A percentile compares a stretch with the other conserved stretches of the same genome.
Evolutionary conservation across 2,329 filamentous ascomycete species (phyloP).

Genomic region (Dryadomyces quercus-mongolicae): DNA sequence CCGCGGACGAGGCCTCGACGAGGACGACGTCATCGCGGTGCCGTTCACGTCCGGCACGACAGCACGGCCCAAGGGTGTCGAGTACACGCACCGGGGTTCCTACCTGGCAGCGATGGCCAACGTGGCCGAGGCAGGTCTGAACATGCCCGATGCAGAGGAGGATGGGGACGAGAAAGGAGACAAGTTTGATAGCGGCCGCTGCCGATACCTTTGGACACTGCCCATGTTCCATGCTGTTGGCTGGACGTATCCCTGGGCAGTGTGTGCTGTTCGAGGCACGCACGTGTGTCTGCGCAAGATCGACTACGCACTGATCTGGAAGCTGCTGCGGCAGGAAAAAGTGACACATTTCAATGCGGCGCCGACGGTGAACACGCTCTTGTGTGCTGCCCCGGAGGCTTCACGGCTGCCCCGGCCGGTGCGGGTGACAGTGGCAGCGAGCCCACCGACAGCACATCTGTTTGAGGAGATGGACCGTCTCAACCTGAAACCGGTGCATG

Average conservation of each 20-base stretch:
- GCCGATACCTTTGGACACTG: conserved; percentile 81
- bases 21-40: conserved; percentile 73
- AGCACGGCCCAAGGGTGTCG: conserved; percentile 80
- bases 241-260: conserved; percentile 89
- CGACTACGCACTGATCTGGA: conserved; percentile 89
- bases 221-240: conserved; percentile 69
- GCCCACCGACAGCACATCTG: conserved; percentile 76
- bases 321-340: conserved; percentile 68
- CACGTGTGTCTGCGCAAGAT: conserved; percentile 93
- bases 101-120: conserved; percentile 82
- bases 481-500: conserved; percentile 84
- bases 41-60: conserved; percentile 94
- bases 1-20: conserved; percentile 33
- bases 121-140: conserved; percentile 78
- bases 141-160: conserved; percentile 21
- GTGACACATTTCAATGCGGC: conserved; percentile 95
- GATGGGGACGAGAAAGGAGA: background rate
- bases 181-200: conserved; percentile 41
- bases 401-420: conserved; percentile 57
- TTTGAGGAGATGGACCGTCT: conserved; percentile 84
- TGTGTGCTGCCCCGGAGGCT: conserved; percentile 72
- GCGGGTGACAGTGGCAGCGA: conserved; percentile 83
- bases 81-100: conserved; percentile 77
- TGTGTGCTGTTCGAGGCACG: conserved; percentile 82
- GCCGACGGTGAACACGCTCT: conserved; percentile 88